phyloP scores from a whole-genome alignment of 1,284 basidiomycete genomes.

The Leucocoprinus gongylophorus region DNA sequence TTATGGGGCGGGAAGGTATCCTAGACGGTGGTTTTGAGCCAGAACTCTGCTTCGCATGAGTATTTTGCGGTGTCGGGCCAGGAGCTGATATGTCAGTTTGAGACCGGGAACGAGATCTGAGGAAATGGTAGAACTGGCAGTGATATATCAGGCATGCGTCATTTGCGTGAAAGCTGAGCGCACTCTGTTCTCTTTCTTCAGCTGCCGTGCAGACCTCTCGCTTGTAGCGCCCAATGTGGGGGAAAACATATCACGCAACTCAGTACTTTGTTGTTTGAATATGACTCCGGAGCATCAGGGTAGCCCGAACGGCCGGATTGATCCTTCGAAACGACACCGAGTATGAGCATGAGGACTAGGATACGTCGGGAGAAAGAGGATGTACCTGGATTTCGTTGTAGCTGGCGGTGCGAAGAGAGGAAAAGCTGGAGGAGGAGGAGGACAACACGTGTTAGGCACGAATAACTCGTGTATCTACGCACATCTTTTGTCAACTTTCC shows the following conservation, averaged over 20 bases:
- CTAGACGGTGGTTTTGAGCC: conserved; percentile 43
- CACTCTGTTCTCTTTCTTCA: conserved; percentile 38
- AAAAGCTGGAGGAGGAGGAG: conserved; percentile 26
- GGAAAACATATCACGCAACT: conserved; percentile 19
- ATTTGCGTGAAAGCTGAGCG: conserved; percentile 16
- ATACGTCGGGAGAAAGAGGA: conserved; percentile 9
- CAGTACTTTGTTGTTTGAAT: conserved; percentile 10
- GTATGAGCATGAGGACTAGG: conserved; percentile 15
- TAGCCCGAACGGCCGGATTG: conserved; percentile 22
- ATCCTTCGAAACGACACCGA: conserved; percentile 5
- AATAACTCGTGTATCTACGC: conserved; percentile 18
- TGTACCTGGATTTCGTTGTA: conserved; percentile 25
- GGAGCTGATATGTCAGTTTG: conserved; percentile 20
- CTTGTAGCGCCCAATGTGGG: conserved; percentile 21
- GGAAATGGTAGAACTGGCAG: conserved; percentile 44
- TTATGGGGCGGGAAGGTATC: conserved; percentile 54
- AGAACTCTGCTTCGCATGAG: conserved; percentile 14
- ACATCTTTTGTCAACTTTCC: conserved; percentile 29
- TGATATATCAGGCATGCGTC: conserved; percentile 12
- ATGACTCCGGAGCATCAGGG: conserved; percentile 22
- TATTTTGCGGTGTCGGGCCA: conserved; percentile 5
- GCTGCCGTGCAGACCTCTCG: conserved; percentile 32
- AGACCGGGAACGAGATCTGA: conserved; percentile 46
- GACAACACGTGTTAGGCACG: conserved; percentile 41
- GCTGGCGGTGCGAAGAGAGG: conserved; percentile 35